A percentile compares a stretch with the other conserved stretches of the same genome.
phyloP scores from a whole-genome alignment of 1,284 basidiomycete genomes.

The Anthracocystis walkeri region DNA sequence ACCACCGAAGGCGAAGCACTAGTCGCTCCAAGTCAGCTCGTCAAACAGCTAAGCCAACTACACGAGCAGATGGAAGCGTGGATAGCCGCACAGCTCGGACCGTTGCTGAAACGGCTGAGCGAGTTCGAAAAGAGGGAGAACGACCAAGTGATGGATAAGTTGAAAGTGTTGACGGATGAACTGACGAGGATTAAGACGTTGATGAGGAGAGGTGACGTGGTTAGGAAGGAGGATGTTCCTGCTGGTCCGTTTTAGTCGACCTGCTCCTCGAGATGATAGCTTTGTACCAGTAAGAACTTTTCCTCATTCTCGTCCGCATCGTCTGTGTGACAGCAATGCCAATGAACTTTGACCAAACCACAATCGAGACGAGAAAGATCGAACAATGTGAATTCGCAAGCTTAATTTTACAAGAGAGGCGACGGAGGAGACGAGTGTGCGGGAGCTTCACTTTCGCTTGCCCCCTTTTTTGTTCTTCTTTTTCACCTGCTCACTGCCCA shows the following conservation, averaged over 20 bases:
- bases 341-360: no score
- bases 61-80: slow-evolving; percentile 15
- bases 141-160: slow-evolving; percentile 9
- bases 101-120: slow-evolving; percentile 18
- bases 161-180: slow-evolving; percentile 34
- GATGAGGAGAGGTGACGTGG: slow-evolving; percentile 32
- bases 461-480: neutral
- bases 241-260: slow-evolving; percentile 3
- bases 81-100: slow-evolving; percentile 14
- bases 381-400: no score
- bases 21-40: slow-evolving; percentile 7
- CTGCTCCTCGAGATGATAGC: no score
- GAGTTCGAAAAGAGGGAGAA: slow-evolving; percentile 27
- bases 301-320: neutral
- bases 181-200: slow-evolving; percentile 41
- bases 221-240: slow-evolving; percentile 4
- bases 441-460: no score
- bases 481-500: slow-evolving; percentile 8
- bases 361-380: no score
- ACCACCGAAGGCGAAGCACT: neutral
- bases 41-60: slow-evolving; percentile 5
- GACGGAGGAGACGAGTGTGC: neutral
- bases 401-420: neutral
- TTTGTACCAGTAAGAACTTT: no score
- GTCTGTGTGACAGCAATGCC: no score